Base-by-base conservation (phyloP, 1,284 basidiomycete genomes). In the Earliella scabrosa region DNA sequence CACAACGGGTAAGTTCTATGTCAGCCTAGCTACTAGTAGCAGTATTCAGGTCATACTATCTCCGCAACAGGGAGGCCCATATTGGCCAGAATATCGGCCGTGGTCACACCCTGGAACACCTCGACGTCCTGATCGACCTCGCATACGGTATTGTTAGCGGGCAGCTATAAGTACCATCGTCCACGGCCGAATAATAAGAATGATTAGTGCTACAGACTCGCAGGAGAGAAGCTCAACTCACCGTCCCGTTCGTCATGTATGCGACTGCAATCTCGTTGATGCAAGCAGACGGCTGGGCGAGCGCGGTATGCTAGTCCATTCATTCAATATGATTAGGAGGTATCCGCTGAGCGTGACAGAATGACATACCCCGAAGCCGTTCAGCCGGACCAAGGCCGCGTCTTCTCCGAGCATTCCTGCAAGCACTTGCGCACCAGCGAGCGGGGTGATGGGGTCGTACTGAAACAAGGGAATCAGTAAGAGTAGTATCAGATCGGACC, bases 401-500 rank as follows among this genome's bases (percentile, higher is more conserved):
- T 54, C 50, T 34, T 63, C 49, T 2, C 64, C 64, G 3, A 67
- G 54, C 4, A 40, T 23, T 11, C 38, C 52, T 1, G 66, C 59
- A 7, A 65, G 43, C 10, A 18, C 34, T 32, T 63, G 14, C 4
- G 67, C 66, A n/a, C 54, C 45, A 3, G 20, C 24, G 45, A 67
- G 61, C 11, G 64, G 61, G 11, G 65, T 68, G n/a, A 60, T 49
- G 3, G 63, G 63, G 41, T 66, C 59, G 11, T 56, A 54, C 63
- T 64, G 45, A 13, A 27, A 2, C 2, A n/a, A 3, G 1, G 7
- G n/a, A n/a, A n/a, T 35, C 13, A 21, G 24, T 8, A 24, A 50
- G 1, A 41, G 18, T 1, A 27, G n/a, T 4, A 5, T 6, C 16
- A 10, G 45, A 29, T 8, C 4, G n/a, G n/a, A 10, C 1, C 3